A percentile compares a stretch with the other conserved stretches of the same genome.
These are phyloP conservation scores for Penstemon eatonii DNA, from an alignment of 257 asterid genomes.

Conservation along the genomic window DNA sequence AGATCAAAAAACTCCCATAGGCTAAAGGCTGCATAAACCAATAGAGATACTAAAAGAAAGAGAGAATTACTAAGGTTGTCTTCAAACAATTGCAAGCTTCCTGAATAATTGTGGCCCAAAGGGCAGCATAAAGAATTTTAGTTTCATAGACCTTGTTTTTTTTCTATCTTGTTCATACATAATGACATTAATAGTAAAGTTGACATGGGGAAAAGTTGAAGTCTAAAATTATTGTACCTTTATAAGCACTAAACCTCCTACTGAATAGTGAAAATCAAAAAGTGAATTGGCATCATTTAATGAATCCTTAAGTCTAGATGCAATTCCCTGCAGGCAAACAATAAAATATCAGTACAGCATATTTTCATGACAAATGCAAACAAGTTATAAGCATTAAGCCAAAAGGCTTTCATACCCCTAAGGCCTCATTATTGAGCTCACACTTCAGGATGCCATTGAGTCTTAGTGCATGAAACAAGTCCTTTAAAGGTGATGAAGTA, in stretches of 20 bases:
- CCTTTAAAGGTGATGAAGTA: slow-evolving; percentile 59
- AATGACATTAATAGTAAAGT: background rate
- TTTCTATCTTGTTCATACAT: background rate
- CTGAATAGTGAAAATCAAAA: slow-evolving; percentile 67
- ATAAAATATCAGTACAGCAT: slow-evolving; percentile 15
- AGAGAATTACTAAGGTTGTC: slow-evolving; percentile 5
- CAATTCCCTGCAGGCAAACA: slow-evolving; percentile 54
- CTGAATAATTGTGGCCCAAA: background rate
- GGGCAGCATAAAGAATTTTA: background rate
- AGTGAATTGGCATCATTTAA: slow-evolving; percentile 59
- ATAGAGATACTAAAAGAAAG: background rate
- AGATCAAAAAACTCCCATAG: slow-evolving; percentile 16
- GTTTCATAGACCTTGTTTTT: background rate
- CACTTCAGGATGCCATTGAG: slow-evolving; percentile 73
- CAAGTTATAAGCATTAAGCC: slow-evolving; percentile 6
- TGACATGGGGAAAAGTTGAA: background rate
- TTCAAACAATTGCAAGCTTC: background rate
- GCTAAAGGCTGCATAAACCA: background rate
- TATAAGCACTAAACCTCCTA: slow-evolving; percentile 66
- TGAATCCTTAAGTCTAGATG: slow-evolving; percentile 59
- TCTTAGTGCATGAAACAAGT: slow-evolving; percentile 65
- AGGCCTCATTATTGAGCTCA: slow-evolving; percentile 51
- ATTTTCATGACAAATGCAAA: slow-evolving; percentile 3
- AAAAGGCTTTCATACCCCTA: slow-evolving; percentile 45
- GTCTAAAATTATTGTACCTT: slow-evolving; percentile 49